phyloP scores from a whole-genome alignment of 257 asterid genomes.

The Parsonsia alboflavescens region DNA sequence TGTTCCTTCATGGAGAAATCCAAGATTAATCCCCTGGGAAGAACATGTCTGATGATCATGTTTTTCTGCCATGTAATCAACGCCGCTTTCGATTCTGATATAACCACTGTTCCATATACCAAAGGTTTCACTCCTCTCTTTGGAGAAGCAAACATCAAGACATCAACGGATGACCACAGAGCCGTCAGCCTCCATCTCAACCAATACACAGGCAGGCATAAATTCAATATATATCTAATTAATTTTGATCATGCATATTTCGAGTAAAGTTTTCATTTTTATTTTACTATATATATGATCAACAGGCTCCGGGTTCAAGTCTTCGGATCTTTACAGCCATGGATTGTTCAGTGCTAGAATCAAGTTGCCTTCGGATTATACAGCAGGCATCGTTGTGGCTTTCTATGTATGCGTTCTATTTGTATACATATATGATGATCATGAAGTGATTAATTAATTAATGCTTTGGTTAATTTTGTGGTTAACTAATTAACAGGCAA shows the following conservation, averaged over 20 bases:
- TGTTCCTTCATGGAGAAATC: conserved; percentile 31
- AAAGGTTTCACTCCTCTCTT: conserved; percentile 60
- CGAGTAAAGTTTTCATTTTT: background rate
- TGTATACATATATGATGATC: background rate
- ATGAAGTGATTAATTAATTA: no score
- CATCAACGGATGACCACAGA: conserved; percentile 39
- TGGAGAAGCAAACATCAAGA: conserved; percentile 57
- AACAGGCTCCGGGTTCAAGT: conserved; percentile 85
- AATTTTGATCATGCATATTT: no score
- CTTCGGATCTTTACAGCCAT: conserved; percentile 75
- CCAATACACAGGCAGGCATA: conserved; percentile 57
- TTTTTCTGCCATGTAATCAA: conserved; percentile 25
- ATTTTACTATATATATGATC: background rate
- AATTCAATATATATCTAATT: no score
- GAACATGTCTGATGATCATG: conserved; percentile 9
- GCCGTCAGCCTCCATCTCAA: conserved; percentile 71
- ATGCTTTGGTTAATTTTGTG: no score
- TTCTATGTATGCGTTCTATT: conserved; percentile 52
- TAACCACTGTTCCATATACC: conserved; percentile 46
- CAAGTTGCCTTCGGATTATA: conserved; percentile 78
- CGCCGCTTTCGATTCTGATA: conserved; percentile 24
- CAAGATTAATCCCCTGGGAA: conserved; percentile 9
- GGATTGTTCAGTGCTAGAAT: conserved; percentile 91
- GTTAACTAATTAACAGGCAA: conserved; percentile 36
- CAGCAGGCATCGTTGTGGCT: conserved; percentile 92